Base-by-base conservation (phyloP, 352 stramenopile genomes). In the Phytopythium montanum region DNA sequence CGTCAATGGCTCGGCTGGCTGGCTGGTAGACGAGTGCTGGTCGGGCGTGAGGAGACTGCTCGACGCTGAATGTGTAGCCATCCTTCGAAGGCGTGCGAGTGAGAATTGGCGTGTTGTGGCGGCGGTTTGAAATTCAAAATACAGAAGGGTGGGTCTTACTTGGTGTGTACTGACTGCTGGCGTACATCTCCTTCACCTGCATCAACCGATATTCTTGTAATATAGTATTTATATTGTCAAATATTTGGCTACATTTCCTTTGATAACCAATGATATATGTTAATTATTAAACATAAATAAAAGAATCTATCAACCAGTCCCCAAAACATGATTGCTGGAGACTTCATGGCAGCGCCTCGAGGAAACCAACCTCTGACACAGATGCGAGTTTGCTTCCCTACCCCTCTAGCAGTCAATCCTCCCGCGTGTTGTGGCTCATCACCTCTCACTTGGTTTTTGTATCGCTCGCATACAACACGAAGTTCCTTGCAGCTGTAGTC, bases 401-500 rank as follows among this genome's bases (percentile, higher is more conserved):
- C 41, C 41, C 41, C 0, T 7, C 6, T n/a, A 26, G 19, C n/a
- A 6, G 2, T 28, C 23, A 50, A 50, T n/a, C 16, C 16, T n/a
- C 38, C 39, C 39, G 42, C 42, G 42, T 50, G 42, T 50, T 50
- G 42, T 5, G 21, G 42, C 42, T 26, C 42, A 50, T 50, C 42
- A 19, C 42, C 23, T 13, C n/a, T 14, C 5, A 46, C 42, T 50
- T 50, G 21, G 42, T 1, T 6, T 50, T 28, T 50, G 42, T 50
- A 50, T 50, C 2, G n/a, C 6, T 13, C 21, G 21, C 42, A 50
- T 50, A 50, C 42, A 50, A 54, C 29, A 54, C 48, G 48, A 54
- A 23, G 48, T 46, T 46, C 16, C 39, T 46, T 7, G 39, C 8
- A 12, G 39, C 39, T 16, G 5, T 6, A 19, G 9, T 16, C 42